Evolutionary conservation across 2,329 filamentous ascomycete genomes (phyloP).

Genomic region (Alternaria metachromatica): DNA sequence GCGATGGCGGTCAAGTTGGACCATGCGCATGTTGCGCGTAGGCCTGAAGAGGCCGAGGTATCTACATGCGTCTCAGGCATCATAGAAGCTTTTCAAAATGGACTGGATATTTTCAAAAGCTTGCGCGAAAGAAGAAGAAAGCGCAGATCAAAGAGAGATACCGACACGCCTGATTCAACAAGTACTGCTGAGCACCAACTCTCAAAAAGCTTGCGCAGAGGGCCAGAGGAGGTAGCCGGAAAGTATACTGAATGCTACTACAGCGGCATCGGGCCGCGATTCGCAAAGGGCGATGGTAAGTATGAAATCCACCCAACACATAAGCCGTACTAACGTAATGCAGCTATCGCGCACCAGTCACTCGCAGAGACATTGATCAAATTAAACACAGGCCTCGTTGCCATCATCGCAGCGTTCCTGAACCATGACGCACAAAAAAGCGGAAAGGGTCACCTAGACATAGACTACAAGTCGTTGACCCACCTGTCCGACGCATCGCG

Average conservation of each 20-base stretch:
- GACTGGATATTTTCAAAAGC: conserved; percentile 54
- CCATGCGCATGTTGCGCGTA: conserved; percentile 19
- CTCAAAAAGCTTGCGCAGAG: conserved; percentile 49
- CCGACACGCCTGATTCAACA: conserved; percentile 22
- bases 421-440: conserved; percentile 42
- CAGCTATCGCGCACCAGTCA: conserved; percentile 55
- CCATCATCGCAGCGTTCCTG: conserved; percentile 55
- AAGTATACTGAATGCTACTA: conserved; percentile 51
- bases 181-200: conserved; percentile 48
- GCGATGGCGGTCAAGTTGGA: conserved; percentile 34
- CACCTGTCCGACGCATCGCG: conserved; percentile 54
- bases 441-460: conserved; percentile 34
- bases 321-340: neutral
- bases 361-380: conserved; percentile 55
- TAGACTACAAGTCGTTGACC: conserved; percentile 56
- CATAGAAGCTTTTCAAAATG: conserved; percentile 54
- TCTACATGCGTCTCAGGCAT: conserved; percentile 50
- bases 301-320: neutral
- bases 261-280: conserved; percentile 45
- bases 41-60: conserved; percentile 36
- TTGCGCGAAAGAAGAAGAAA: conserved; percentile 45
- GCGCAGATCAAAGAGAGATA: conserved; percentile 37
- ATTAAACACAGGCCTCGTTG: conserved; percentile 56
- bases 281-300: conserved; percentile 55
- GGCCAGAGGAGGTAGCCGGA: conserved; percentile 52